Evolutionary conservation across 495 filamentous ascomycete genomes (phyloP), one percentile per base, ranked within the genome.

Genomic region (Penicillium steckii): DNA sequence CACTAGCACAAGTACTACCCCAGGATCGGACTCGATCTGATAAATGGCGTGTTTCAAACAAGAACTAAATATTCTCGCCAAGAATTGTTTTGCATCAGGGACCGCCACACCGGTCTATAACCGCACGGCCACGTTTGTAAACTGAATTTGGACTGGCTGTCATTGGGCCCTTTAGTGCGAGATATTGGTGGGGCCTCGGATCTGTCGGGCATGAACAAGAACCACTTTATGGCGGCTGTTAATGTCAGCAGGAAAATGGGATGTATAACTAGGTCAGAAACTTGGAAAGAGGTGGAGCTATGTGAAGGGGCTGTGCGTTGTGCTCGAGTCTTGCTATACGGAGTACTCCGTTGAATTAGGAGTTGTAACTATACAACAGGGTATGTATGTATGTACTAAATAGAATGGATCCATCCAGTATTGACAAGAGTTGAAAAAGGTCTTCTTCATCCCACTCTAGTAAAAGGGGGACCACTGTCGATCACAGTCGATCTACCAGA

Each of bases 171-270:
- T n/a, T n/a, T 33, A 21, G 27, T 33, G 27, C 10, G 46, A 38
- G 32, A 48, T 38, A 38, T 30, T 22, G 32, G 46, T 48, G 46
- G 46, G 46, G 44, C 26, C 32, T 25, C 46, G 46, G 46, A 48
- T 48, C 19, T 48, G 30, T 38, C 46, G 46, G 46, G 29, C 46
- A 48, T 35, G 44, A 41, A 41, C n/a, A 35, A 35, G 30, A 40
- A 48, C 46, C 32, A 48, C 44, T 35, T 44, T 4, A 27, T 10
- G 10, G 26, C 10, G 26, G 26, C 26, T 5, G 26, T 27, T 4
- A 10, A 27, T 27, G 10, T 27, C 5, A 35, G 32, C 32, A 10
- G n/a, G n/a, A n/a, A n/a, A 35, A 13, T 15, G 32, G 19, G 9
- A 41, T n/a, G 21, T 10, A n/a, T 8, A 8, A 10, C 2, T 41